Conservation (phyloP, 2,329 filamentous ascomycete species). For the Orbilia blumenaviensis region DNA sequence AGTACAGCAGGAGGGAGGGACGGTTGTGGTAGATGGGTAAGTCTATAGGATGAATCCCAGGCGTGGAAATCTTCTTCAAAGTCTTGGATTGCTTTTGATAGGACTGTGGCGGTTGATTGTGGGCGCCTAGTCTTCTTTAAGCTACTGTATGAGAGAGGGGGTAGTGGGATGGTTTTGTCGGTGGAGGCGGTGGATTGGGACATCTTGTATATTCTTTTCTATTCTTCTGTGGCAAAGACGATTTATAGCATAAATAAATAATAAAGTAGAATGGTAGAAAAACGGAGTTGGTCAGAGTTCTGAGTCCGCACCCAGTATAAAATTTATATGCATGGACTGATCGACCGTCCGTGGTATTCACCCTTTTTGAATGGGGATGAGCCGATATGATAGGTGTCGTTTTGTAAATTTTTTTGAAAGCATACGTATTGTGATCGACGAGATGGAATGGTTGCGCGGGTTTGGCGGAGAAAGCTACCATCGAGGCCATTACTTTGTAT, state of each 20-base stretch:
- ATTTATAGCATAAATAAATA: too few species aligned
- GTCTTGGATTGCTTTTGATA: conserved; percentile 8
- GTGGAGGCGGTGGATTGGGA: not conserved
- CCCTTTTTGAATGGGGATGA: not conserved
- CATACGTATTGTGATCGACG: not conserved
- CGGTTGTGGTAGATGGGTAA: not conserved
- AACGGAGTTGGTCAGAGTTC: too few species aligned
- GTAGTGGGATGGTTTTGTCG: not conserved
- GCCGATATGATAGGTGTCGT: not conserved
- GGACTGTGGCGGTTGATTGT: not conserved
- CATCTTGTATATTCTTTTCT: not conserved
- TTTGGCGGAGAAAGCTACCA: not conserved
- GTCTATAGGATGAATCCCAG: conserved; percentile 11
- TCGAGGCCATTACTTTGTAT: not conserved
- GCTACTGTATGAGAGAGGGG: too few species aligned
- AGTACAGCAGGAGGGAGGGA: too few species aligned
- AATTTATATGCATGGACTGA: too few species aligned
- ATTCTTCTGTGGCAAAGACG: not conserved
- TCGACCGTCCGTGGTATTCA: too few species aligned
- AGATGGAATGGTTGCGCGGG: not conserved
- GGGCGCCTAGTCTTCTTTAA: too few species aligned
- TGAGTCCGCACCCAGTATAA: too few species aligned
- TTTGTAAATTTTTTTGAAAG: too few species aligned
- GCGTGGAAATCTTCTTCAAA: conserved; percentile 18
- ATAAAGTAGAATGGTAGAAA: too few species aligned